Percentiles rank a stretch among this genome's conserved stretches.
Evolutionary conservation across 2,329 filamentous ascomycete species (phyloP).

Genomic region (Fusarium austroafricanum): DNA sequence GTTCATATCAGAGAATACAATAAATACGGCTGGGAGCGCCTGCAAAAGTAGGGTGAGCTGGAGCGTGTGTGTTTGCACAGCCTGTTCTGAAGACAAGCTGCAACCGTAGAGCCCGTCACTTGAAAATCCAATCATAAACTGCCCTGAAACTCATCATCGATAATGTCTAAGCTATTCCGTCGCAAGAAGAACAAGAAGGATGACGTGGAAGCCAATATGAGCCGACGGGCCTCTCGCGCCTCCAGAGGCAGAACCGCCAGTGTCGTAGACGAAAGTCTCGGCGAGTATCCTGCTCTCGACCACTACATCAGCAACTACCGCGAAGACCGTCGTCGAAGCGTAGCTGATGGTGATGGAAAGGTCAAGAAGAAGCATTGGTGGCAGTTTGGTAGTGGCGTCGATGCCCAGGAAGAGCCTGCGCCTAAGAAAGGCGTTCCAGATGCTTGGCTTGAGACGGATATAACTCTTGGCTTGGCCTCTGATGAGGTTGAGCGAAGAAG

Average conservation of each 20-base stretch:
- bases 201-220: conserved; percentile 24
- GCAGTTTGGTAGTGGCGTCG: conserved; percentile 21
- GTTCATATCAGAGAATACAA: not conserved
- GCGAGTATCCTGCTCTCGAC: conserved; percentile 29
- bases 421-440: conserved; percentile 19
- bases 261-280: conserved; percentile 16
- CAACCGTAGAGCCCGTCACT: not conserved
- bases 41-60: not conserved
- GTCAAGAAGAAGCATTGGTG: conserved; percentile 33
- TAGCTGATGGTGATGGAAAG: conserved; percentile 15
- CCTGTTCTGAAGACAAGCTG: conserved; percentile 1
- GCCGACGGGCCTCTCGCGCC: conserved; percentile 20
- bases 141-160: not conserved
- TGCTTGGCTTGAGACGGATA: conserved; percentile 27
- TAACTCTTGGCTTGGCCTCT: conserved; percentile 10
- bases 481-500: conserved; percentile 23
- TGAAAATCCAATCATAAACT: not conserved
- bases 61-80: not conserved
- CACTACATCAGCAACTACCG: conserved; percentile 34
- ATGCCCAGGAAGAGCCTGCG: not conserved
- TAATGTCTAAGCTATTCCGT: conserved; percentile 29
- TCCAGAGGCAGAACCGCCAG: conserved; percentile 20
- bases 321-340: conserved; percentile 26
- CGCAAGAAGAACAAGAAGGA: conserved; percentile 16
- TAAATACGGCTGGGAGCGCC: not conserved